Conservation (phyloP, 2,329 filamentous ascomycete species). For the Fusarium verticillioides region DNA sequence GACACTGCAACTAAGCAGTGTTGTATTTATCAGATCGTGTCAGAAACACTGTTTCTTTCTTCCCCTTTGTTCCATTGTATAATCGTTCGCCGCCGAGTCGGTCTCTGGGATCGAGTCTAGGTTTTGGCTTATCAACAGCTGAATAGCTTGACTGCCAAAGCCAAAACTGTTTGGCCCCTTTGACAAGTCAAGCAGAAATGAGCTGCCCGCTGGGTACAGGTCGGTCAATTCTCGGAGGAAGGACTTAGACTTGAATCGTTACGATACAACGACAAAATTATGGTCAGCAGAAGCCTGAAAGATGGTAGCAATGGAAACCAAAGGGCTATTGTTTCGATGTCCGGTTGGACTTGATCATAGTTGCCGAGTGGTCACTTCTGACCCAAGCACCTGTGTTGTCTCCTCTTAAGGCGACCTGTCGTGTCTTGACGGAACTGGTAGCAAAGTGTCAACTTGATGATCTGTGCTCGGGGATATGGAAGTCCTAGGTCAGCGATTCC, state of each 20-base stretch:
- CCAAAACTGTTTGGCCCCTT: neutral
- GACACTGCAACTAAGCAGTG: neutral
- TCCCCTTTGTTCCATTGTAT: neutral
- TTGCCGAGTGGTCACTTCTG: neutral
- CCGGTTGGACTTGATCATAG: neutral
- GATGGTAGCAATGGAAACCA: neutral
- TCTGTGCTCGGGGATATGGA: neutral
- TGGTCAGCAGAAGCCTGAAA: neutral
- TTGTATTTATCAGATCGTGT: neutral
- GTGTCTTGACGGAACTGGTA: neutral
- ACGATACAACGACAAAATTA: neutral
- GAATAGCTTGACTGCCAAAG: too few species aligned
- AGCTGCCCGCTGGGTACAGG: neutral
- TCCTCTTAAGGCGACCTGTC: neutral
- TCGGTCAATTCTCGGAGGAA: neutral
- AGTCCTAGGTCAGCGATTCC: neutral
- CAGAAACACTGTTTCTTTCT: neutral
- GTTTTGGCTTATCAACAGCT: neutral
- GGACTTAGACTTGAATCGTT: neutral
- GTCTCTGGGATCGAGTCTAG: neutral
- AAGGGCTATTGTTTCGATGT: neutral
- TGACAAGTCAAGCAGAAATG: neutral
- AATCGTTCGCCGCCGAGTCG: constrained; percentile 4
- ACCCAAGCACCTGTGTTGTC: neutral
- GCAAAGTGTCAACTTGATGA: neutral